A percentile compares a stretch with the other conserved stretches of the same genome.
phyloP scores from a whole-genome alignment of 768 basidiomycete species.

The Pleurotus djamor region DNA sequence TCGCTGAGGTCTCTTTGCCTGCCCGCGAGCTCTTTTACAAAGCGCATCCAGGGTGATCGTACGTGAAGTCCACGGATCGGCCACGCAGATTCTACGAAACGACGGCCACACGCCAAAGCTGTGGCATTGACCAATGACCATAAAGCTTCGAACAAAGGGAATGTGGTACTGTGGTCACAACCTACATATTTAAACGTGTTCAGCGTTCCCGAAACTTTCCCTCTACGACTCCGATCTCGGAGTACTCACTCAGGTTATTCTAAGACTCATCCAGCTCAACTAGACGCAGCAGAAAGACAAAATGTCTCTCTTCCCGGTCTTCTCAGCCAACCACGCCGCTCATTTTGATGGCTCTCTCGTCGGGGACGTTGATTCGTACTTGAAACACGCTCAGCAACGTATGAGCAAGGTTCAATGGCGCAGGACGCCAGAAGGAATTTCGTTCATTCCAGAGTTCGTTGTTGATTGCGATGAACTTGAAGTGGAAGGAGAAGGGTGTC shows the following conservation, averaged over 20 bases:
- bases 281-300: too few relatives aligned
- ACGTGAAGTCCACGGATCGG: too few relatives aligned
- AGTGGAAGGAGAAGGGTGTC: neutral
- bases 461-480: neutral
- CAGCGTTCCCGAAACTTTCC: too few relatives aligned
- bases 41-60: too few relatives aligned
- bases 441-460: neutral
- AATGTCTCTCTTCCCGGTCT: neutral
- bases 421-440: neutral
- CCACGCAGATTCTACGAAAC: too few relatives aligned
- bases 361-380: neutral
- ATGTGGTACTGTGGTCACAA: too few relatives aligned
- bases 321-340: slow-evolving; percentile 2
- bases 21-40: too few relatives aligned
- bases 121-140: too few relatives aligned
- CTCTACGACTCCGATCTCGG: neutral
- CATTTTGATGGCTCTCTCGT: neutral
- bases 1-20: too few relatives aligned
- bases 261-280: neutral
- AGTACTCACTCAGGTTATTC: neutral
- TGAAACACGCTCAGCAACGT: neutral
- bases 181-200: too few relatives aligned
- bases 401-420: neutral
- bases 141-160: too few relatives aligned
- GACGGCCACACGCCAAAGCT: too few relatives aligned